Conservation (phyloP, 345 rosid species). For the Murraya paniculata region DNA sequence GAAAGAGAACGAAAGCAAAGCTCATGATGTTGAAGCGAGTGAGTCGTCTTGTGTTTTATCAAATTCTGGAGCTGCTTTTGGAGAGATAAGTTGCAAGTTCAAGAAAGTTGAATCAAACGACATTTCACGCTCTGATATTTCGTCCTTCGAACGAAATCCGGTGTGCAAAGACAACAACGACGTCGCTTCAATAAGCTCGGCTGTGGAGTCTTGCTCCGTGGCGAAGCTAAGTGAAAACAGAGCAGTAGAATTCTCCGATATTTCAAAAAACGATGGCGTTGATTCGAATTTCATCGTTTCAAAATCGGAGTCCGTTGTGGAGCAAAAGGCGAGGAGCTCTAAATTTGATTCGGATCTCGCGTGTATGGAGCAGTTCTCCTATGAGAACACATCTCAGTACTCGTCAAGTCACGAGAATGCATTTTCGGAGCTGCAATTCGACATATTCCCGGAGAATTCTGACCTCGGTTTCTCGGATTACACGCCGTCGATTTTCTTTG, state of each 20-base stretch:
- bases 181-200: conserved; percentile 42
- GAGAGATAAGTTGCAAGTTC: conserved; percentile 15
- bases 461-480: conserved; percentile 59
- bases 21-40: conserved; percentile 44
- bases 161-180: conserved; percentile 33
- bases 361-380: conserved; percentile 62
- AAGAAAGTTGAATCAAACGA: conserved; percentile 15
- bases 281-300: conserved; percentile 30
- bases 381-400: conserved; percentile 49
- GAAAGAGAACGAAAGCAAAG: conserved; percentile 29
- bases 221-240: conserved; percentile 25
- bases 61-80: conserved; percentile 31
- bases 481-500: conserved; percentile 53
- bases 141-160: conserved; percentile 39
- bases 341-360: conserved; percentile 54
- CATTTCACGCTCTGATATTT: conserved; percentile 39
- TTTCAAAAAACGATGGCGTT: conserved; percentile 33
- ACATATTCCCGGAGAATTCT: conserved; percentile 45
- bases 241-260: conserved; percentile 23
- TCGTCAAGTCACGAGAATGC: conserved; percentile 41
- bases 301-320: conserved; percentile 32
- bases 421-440: conserved; percentile 54
- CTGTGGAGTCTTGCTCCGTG: conserved; percentile 38
- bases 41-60: conserved; percentile 57
- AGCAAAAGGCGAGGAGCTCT: conserved; percentile 36